phyloP scores from a whole-genome alignment of 257 asterid genomes.

The Handroanthus guayacan region DNA sequence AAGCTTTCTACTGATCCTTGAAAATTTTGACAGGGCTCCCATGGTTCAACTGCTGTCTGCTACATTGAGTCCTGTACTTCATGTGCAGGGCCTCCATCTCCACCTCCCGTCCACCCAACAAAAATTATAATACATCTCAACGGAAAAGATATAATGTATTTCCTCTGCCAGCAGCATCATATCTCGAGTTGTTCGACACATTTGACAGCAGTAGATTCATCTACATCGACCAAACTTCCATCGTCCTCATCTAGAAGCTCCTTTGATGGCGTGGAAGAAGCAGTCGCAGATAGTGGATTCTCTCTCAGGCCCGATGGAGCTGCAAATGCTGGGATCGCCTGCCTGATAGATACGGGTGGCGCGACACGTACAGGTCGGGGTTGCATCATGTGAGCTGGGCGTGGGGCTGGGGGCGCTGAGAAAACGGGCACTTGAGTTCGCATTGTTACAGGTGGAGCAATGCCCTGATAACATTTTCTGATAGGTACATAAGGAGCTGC shows the following conservation, averaged over 20 bases:
- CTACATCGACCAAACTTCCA: slow-evolving; percentile 40
- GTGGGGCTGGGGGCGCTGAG: slow-evolving; percentile 69
- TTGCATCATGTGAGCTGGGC: slow-evolving; percentile 45
- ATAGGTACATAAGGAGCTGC: slow-evolving; percentile 55
- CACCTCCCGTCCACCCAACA: no score
- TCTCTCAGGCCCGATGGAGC: slow-evolving; percentile 45
- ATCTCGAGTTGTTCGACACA: slow-evolving; percentile 71
- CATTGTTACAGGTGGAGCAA: slow-evolving; percentile 75
- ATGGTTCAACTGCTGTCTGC: no score
- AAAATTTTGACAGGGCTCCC: no score
- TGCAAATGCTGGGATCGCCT: slow-evolving; percentile 55
- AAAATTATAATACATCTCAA: not conserved
- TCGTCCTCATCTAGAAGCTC: slow-evolving; percentile 31
- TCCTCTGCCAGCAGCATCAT: slow-evolving; percentile 31
- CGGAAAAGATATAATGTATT: not conserved
- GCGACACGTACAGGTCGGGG: slow-evolving; percentile 45
- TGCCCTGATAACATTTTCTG: slow-evolving; percentile 52
- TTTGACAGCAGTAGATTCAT: slow-evolving; percentile 60
- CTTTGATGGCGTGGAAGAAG: slow-evolving; percentile 21
- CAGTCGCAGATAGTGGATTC: slow-evolving; percentile 13
- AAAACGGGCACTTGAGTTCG: slow-evolving; percentile 72
- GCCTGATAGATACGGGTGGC: slow-evolving; percentile 67
- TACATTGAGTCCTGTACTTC: no score
- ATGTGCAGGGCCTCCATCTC: no score
- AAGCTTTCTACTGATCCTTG: no score